Percentiles rank a stretch among this genome's conserved stretches.
These are phyloP conservation scores for Leccinum subgranulosum DNA, from an alignment of 768 basidiomycete genomes.

Conservation along the genomic window DNA sequence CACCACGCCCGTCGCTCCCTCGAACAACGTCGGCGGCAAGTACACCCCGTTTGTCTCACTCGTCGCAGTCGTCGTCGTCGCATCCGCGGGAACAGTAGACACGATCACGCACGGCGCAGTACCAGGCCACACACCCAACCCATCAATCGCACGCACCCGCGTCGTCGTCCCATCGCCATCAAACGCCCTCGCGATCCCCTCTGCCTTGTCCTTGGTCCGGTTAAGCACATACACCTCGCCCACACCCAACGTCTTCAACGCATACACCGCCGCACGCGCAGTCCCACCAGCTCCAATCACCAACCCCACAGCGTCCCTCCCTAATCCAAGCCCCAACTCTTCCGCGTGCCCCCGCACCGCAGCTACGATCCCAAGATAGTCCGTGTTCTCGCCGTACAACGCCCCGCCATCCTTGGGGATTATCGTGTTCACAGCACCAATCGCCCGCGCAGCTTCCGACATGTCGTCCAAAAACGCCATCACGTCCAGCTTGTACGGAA, in stretches of 20 bases:
- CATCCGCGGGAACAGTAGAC: slow-evolving; percentile 80
- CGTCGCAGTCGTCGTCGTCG: slow-evolving; percentile 40
- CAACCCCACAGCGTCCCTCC: slow-evolving; percentile 44
- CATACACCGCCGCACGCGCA: slow-evolving; percentile 91
- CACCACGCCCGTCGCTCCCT: slow-evolving; percentile 63
- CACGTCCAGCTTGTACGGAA: slow-evolving; percentile 90
- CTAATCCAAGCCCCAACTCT: slow-evolving; percentile 10
- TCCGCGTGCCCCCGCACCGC: slow-evolving; percentile 43
- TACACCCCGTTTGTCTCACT: slow-evolving; percentile 32
- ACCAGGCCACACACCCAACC: slow-evolving; percentile 53
- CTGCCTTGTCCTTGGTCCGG: slow-evolving; percentile 73
- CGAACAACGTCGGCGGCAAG: slow-evolving; percentile 58
- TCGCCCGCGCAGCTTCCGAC: slow-evolving; percentile 75
- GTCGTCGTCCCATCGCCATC: slow-evolving; percentile 36
- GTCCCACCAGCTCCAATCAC: slow-evolving; percentile 97
- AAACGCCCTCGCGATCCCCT: slow-evolving; percentile 65
- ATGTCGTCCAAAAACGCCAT: slow-evolving; percentile 79
- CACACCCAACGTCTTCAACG: slow-evolving; percentile 67
- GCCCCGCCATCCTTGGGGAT: slow-evolving; percentile 41
- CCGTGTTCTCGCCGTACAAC: slow-evolving; percentile 93
- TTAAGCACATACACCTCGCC: slow-evolving; percentile 82
- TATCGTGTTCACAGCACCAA: slow-evolving; percentile 96
- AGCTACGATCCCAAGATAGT: slow-evolving; percentile 85
- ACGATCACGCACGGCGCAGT: slow-evolving; percentile 71
- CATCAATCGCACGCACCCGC: slow-evolving; percentile 56